Evolutionary conservation across 2,329 filamentous ascomycete species (phyloP).

Genomic region (Rhynchosporium graminicola): DNA sequence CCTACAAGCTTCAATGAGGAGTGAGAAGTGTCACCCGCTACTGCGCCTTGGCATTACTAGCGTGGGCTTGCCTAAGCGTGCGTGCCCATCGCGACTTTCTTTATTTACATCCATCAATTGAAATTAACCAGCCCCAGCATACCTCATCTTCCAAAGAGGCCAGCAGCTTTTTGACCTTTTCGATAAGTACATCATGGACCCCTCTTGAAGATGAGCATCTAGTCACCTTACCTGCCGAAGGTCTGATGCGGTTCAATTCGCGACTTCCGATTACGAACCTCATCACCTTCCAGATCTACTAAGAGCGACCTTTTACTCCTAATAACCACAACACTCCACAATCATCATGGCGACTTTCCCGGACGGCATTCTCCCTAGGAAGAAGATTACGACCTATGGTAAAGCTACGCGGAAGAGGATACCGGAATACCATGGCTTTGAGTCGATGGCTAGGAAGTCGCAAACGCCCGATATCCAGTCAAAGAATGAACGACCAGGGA

Average conservation of each 20-base stretch:
- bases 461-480: slow-evolving; percentile 26
- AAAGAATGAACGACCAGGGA: neutral
- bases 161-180: neutral
- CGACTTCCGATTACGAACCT: neutral
- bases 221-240: neutral
- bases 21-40: neutral
- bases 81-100: slow-evolving; percentile 15
- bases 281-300: too few species aligned
- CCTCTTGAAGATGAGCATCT: slow-evolving; percentile 4
- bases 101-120: slow-evolving; percentile 25
- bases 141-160: neutral
- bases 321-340: neutral
- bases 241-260: neutral
- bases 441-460: slow-evolving; percentile 28
- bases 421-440: slow-evolving; percentile 34
- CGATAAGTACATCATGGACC: slow-evolving; percentile 8
- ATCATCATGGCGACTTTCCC: slow-evolving; percentile 36
- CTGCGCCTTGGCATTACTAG: neutral
- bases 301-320: neutral
- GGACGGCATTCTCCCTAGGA: slow-evolving; percentile 32
- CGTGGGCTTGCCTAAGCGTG: neutral
- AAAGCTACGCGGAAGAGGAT: slow-evolving; percentile 38
- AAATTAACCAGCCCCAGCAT: neutral
- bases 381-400: slow-evolving; percentile 40
- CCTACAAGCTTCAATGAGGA: too few species aligned